These are phyloP conservation scores for Ehretia macrophylla DNA, from an alignment of 257 asterid genomes.

Conservation along the genomic window DNA sequence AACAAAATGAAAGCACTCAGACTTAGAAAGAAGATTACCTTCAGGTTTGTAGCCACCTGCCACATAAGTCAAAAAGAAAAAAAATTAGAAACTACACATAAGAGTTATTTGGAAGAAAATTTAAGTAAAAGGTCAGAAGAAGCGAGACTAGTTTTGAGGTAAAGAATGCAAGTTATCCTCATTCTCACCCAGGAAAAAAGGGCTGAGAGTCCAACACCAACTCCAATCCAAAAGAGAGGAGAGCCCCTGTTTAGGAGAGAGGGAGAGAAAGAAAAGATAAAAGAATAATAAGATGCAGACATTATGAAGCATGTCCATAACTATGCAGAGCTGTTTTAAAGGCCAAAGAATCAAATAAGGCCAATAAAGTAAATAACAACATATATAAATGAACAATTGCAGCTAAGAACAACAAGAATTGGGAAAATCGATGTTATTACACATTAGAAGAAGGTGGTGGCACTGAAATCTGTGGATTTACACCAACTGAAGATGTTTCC, in stretches of 20 bases:
- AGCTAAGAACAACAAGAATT: slow-evolving; percentile 7
- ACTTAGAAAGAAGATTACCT: slow-evolving; percentile 44
- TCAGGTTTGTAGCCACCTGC: slow-evolving; percentile 69
- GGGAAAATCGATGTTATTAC: slow-evolving; percentile 33
- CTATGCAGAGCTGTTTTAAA: neutral
- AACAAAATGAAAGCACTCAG: too few species aligned
- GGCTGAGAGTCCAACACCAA: slow-evolving; percentile 93
- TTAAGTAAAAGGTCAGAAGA: neutral
- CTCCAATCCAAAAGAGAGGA: slow-evolving; percentile 95
- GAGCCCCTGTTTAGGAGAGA: slow-evolving; percentile 55
- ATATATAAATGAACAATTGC: slow-evolving; percentile 2
- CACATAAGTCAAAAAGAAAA: slow-evolving; percentile 24
- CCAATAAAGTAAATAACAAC: neutral
- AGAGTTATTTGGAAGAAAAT: neutral
- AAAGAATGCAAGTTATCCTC: slow-evolving; percentile 8
- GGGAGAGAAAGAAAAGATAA: slow-evolving; percentile 7
- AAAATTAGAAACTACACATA: slow-evolving; percentile 5
- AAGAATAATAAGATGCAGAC: neutral
- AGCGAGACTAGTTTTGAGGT: neutral
- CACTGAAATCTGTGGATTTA: slow-evolving; percentile 54
- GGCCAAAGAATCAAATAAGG: neutral
- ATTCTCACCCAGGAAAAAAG: slow-evolving; percentile 81
- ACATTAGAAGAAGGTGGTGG: slow-evolving; percentile 67
- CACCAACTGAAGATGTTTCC: slow-evolving; percentile 80
- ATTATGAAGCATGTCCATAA: too few species aligned